Evolutionary conservation across 2,329 filamentous ascomycete species (phyloP).

Genomic region (Cladophialophora psammophila): DNA sequence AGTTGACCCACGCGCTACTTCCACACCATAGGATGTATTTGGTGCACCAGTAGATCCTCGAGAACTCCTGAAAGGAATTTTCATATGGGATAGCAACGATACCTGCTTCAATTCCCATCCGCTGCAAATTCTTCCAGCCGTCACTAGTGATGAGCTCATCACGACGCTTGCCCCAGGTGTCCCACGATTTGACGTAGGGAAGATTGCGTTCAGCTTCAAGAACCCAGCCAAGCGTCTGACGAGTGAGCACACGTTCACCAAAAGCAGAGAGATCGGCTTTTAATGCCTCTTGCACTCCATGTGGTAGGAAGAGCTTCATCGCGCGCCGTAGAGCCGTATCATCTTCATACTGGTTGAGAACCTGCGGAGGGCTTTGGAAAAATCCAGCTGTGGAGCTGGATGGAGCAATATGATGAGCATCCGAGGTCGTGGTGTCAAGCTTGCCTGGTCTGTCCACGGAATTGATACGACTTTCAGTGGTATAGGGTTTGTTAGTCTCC

Average conservation of each 20-base stretch:
- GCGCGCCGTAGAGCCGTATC: constrained; percentile 5
- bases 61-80: background rate
- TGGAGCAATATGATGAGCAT: no score
- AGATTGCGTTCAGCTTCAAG: constrained; percentile 18
- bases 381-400: constrained; percentile 8
- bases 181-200: constrained; percentile 10
- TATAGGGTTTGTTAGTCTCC: no score
- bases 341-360: constrained; percentile 10
- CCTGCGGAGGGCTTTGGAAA: constrained; percentile 6
- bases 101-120: background rate
- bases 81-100: background rate
- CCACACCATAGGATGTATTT: no score
- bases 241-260: background rate
- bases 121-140: background rate
- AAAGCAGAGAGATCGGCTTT: no score
- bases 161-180: constrained; percentile 7
- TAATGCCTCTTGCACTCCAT: background rate
- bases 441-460: no score
- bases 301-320: background rate
- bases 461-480: no score
- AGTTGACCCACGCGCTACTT: no score
- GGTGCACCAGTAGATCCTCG: background rate
- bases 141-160: background rate
- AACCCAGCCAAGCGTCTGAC: background rate
- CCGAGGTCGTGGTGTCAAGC: no score